Conservation (phyloP, 192 early-diverging fungal species). For the Funneliformis mosseae region DNA sequence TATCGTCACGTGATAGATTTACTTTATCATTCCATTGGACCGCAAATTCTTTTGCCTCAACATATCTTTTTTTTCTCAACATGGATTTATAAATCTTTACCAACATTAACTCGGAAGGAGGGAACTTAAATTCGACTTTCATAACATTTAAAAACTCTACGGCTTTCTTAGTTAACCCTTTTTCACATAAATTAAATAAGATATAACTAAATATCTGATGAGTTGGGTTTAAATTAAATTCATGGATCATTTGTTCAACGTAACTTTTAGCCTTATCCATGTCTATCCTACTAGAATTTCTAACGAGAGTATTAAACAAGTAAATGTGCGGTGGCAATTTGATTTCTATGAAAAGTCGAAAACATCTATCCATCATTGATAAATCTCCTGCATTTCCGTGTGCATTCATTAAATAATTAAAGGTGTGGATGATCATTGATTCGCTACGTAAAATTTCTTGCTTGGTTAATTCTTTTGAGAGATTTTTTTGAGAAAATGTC, state of each 20-base stretch:
- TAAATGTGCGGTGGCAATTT: neutral
- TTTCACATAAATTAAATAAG: neutral
- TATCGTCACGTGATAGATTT: neutral
- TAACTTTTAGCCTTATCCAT: neutral
- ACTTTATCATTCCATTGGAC: neutral
- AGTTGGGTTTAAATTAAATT: neutral
- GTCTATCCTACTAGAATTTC: neutral
- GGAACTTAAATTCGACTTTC: neutral
- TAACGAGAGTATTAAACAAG: neutral
- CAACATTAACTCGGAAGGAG: neutral
- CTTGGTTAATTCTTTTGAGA: neutral
- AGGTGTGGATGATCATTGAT: neutral
- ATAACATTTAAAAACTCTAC: neutral
- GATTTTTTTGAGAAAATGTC: neutral
- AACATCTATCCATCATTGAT: conserved; percentile 3
- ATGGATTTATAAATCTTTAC: neutral
- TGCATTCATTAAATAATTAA: conserved; percentile 3
- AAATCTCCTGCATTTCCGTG: conserved; percentile 18
- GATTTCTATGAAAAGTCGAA: neutral
- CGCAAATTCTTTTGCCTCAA: neutral
- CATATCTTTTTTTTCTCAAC: conserved; percentile 11
- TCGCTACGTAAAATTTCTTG: neutral
- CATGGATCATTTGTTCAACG: neutral
- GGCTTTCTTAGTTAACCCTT: neutral
- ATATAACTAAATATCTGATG: neutral